Conservation (phyloP, 2,329 filamentous ascomycete genomes). For the Fusarium temperatum region DNA sequence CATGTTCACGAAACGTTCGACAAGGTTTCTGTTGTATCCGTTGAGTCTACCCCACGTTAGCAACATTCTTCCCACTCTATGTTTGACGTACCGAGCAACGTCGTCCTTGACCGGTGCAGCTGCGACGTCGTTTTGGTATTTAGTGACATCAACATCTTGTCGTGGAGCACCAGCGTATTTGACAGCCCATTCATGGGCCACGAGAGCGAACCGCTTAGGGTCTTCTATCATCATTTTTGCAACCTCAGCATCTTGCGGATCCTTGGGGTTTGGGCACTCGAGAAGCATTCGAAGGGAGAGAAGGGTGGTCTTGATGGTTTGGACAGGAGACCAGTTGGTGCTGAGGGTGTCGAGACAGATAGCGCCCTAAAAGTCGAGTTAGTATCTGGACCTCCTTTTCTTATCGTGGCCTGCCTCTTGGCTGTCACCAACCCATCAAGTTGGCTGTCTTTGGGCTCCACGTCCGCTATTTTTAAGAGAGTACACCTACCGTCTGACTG, state of each 20-base stretch:
- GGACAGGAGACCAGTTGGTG: conserved; percentile 90
- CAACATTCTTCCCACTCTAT: neutral
- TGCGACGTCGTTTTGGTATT: conserved; percentile 61
- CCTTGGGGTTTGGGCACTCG: conserved; percentile 91
- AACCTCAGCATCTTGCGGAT: conserved; percentile 96
- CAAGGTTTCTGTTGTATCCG: conserved; percentile 85
- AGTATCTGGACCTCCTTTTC: neutral
- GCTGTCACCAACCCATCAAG: neutral
- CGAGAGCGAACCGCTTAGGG: conserved; percentile 80
- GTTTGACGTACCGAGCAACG: conserved; percentile 42
- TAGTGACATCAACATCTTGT: conserved; percentile 49
- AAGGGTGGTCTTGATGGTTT: conserved; percentile 95
- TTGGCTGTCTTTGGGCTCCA: neutral
- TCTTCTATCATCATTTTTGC: conserved; percentile 86
- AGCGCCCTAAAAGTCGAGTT: conserved; percentile 72
- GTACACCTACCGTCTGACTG: conserved; percentile 80
- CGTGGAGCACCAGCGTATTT: conserved; percentile 79
- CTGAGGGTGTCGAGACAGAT: conserved; percentile 96
- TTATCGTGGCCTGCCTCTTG: neutral
- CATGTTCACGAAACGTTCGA: conserved; percentile 89
- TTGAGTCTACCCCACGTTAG: conserved; percentile 69
- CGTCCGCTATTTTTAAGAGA: neutral
- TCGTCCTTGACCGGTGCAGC: conserved; percentile 41
- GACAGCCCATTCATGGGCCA: conserved; percentile 91
- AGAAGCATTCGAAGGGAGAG: conserved; percentile 94